Evolutionary conservation across 129 eudicot species (phyloP).

Genomic region (Lactuca sativa): DNA sequence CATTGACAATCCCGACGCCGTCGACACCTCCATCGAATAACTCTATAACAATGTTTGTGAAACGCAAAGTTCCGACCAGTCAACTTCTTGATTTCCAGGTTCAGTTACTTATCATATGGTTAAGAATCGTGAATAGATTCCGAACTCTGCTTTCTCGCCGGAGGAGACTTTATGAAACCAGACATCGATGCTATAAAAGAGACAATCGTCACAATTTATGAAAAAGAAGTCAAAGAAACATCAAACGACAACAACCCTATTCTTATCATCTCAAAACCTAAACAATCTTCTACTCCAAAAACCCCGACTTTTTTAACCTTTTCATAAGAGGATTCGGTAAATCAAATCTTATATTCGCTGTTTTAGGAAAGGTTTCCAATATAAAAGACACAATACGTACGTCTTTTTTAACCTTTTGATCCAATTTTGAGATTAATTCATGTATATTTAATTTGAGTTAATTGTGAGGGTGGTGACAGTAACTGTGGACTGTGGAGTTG

Average conservation of each 20-base stretch:
- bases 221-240: slow-evolving; percentile 19
- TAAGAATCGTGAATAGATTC: slow-evolving; percentile 83
- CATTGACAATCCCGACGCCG: slow-evolving; percentile 39
- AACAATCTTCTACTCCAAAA: slow-evolving; percentile 12
- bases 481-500: too few species aligned
- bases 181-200: slow-evolving; percentile 20
- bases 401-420: too few species aligned
- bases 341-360: too few species aligned
- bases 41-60: slow-evolving; percentile 67
- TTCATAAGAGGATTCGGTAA: slow-evolving; percentile 26
- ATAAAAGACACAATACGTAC: too few species aligned
- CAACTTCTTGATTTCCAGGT: slow-evolving; percentile 41
- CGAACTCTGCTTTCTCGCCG: slow-evolving; percentile 63
- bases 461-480: too few species aligned
- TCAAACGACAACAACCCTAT: neutral
- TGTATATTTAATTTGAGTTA: too few species aligned
- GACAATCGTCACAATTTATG: neutral
- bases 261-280: slow-evolving; percentile 1
- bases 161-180: slow-evolving; percentile 40
- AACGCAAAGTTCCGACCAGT: slow-evolving; percentile 80
- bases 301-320: slow-evolving; percentile 37
- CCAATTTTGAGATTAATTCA: too few species aligned
- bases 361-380: too few species aligned
- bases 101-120: slow-evolving; percentile 70
- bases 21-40: slow-evolving; percentile 65